Conservation (phyloP, 768 basidiomycete species). For the Lactarius indigo region DNA sequence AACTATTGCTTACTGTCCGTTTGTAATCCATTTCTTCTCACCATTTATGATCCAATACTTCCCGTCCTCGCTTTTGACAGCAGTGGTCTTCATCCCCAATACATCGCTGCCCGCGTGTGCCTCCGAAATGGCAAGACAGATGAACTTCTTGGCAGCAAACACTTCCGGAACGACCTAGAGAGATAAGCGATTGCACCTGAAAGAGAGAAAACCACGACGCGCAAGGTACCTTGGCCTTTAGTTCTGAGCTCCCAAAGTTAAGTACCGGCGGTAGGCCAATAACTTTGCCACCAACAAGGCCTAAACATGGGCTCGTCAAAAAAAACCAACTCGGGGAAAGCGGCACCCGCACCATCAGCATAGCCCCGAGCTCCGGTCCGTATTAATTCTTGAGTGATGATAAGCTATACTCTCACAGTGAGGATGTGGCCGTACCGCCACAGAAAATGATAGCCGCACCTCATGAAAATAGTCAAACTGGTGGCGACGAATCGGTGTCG, state of each 20-base stretch:
- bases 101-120: conserved; percentile 88
- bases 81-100: conserved; percentile 73
- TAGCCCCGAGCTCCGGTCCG: conserved; percentile 75
- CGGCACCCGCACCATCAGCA: conserved; percentile 47
- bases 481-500: background rate
- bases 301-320: conserved; percentile 2
- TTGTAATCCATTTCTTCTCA: conserved; percentile 85
- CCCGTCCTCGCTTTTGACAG: conserved; percentile 76
- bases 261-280: conserved; percentile 84
- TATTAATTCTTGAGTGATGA: conserved; percentile 33
- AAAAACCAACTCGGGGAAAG: conserved; percentile 4
- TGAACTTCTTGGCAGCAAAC: conserved; percentile 74
- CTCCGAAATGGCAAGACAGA: conserved; percentile 84
- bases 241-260: conserved; percentile 69
- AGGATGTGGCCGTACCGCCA: background rate
- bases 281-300: conserved; percentile 69
- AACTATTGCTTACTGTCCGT: conserved; percentile 49
- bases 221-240: conserved; percentile 44
- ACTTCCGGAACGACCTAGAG: conserved; percentile 55
- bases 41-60: conserved; percentile 84
- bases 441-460: conserved; percentile 32
- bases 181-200: background rate
- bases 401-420: conserved; percentile 25
- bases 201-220: background rate
- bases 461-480: conserved; percentile 90